Conservation (phyloP, 2,329 filamentous ascomycete genomes). For the Rhynchosporium graminicola region DNA sequence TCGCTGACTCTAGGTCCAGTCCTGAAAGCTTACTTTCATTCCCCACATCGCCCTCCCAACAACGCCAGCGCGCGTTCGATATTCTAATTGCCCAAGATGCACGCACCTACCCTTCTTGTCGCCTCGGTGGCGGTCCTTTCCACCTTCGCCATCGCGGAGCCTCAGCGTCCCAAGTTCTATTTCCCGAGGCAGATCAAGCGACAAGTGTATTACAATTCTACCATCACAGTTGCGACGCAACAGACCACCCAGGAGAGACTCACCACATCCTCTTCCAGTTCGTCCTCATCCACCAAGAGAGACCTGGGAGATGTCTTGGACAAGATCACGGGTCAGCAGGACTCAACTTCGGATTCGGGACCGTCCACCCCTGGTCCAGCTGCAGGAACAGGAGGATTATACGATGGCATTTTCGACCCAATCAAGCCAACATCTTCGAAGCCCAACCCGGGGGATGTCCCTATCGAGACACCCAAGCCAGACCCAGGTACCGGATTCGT, state of each 20-base stretch:
- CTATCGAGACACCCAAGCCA: constrained; percentile 4
- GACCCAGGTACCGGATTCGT: neutral
- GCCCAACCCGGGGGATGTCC: constrained; percentile 8
- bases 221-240: constrained; percentile 26
- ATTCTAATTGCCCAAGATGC: constrained; percentile 48
- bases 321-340: constrained; percentile 19
- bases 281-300: constrained; percentile 17
- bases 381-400: constrained; percentile 11
- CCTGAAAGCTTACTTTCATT: constrained; percentile 29
- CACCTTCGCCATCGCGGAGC: constrained; percentile 47
- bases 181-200: constrained; percentile 59
- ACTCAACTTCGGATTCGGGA: constrained; percentile 8
- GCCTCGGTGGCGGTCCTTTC: constrained; percentile 52
- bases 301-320: constrained; percentile 31
- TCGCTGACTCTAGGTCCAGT: constrained; percentile 32
- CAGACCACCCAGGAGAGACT: constrained; percentile 23
- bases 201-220: constrained; percentile 42
- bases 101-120: constrained; percentile 50
- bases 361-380: constrained; percentile 10
- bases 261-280: constrained; percentile 7
- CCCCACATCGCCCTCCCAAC: constrained; percentile 19
- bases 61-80: constrained; percentile 19
- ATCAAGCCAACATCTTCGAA: constrained; percentile 13
- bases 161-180: constrained; percentile 54
- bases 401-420: constrained; percentile 9